Base-by-base conservation (phyloP, 352 stramenopile genomes). In the Globisporangium apiculatum region DNA sequence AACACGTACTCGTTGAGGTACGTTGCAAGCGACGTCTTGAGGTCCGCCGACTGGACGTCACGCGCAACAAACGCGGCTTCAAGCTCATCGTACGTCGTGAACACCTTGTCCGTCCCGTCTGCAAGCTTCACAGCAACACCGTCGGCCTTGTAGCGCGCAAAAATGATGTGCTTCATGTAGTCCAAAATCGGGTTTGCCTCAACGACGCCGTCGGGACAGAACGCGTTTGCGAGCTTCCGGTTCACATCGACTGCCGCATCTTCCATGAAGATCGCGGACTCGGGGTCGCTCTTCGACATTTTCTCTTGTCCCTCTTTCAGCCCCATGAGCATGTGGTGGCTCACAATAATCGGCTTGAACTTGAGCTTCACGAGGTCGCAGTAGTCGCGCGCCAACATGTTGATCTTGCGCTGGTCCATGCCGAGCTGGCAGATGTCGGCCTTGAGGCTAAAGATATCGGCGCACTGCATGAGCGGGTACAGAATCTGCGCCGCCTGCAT, bases 181-280 rank as follows among this genome's bases (percentile, higher is more conserved):
- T 99, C 96, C 17, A 99, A 74, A 68, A 97, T 97, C 51, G 96
- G 96, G 84, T 99, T 98, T 47, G 72, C 82, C 53, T 95, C 86
- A 18, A 95, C 83, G 18, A 93, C 66, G 17, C 82, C 84, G 18
- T 89, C 85, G 0, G 91, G 96, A 58, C 97, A 99, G 65, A 98
- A 99, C 7, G 97, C 96, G 66, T 99, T 99, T 66, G 98, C 97
- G 61, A 99, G 96, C 83, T 99, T 99, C 64, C 86, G 90, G 68
- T 97, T 95, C 38, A 98, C 94, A 67, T 98, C 92, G 50, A 95
- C 92, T 2, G 69, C 78, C 3, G 86, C 85, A 73, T 99, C 96
- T 67, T 99, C 97, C 97, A 99, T 99, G 72, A 99, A 99, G 62
- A 99, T 98, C 17, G 91, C 91, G 51, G 84, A 97, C 80, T 99